phyloP scores from a whole-genome alignment of 495 filamentous ascomycete genomes.

The Pyronema omphalodes region DNA sequence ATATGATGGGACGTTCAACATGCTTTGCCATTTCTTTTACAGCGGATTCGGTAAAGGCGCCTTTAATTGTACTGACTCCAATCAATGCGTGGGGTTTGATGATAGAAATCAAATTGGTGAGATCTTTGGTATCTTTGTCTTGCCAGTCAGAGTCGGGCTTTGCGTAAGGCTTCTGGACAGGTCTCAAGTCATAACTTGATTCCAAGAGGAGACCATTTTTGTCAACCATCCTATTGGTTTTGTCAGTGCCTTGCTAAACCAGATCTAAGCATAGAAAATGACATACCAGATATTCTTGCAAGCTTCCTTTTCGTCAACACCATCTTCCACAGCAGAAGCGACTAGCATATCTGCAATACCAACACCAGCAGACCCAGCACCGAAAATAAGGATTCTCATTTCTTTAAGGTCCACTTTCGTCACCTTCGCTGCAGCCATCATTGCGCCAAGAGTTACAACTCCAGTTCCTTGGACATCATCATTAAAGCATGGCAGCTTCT shows the following conservation, averaged over 20 bases:
- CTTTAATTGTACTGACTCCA: constrained; percentile 65
- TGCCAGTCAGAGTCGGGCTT: constrained; percentile 47
- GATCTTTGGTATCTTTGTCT: constrained; percentile 33
- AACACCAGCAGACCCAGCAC: constrained; percentile 49
- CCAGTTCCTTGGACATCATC: constrained; percentile 87
- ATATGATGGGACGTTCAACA: constrained; percentile 57
- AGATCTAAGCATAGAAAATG: background rate
- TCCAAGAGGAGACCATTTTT: constrained; percentile 60
- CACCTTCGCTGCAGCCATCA: constrained; percentile 55
- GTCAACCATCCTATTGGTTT: constrained; percentile 50
- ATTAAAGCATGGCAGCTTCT: constrained; percentile 67
- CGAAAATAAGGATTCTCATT: constrained; percentile 53
- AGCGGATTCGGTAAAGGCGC: constrained; percentile 58
- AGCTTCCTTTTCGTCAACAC: constrained; percentile 54
- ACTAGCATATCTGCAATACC: constrained; percentile 70
- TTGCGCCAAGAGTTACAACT: constrained; percentile 65
- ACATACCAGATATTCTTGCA: constrained; percentile 61
- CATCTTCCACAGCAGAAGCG: constrained; percentile 42
- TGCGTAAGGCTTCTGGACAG: constrained; percentile 48
- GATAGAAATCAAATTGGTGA: constrained; percentile 47
- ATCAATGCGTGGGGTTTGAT: constrained; percentile 69
- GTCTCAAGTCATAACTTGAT: constrained; percentile 40
- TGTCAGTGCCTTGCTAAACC: background rate
- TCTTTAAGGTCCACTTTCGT: constrained; percentile 47
- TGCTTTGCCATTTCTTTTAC: constrained; percentile 65